Base-by-base conservation (phyloP, 805 yeast genomes). In the Cyberlindnera euphorbiiphila region DNA sequence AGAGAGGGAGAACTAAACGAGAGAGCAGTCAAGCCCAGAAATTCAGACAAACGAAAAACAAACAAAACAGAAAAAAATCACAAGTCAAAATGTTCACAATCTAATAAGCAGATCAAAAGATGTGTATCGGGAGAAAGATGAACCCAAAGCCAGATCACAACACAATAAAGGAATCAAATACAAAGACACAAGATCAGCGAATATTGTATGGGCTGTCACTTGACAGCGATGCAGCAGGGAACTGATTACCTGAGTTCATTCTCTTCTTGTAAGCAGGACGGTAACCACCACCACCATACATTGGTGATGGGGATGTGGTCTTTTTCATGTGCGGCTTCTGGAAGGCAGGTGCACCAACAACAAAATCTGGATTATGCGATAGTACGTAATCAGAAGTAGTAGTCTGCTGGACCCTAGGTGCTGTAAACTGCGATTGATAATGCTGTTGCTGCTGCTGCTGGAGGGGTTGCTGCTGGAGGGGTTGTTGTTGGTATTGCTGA, bases 291-390 rank as follows among this genome's bases (percentile, higher is more conserved):
- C 51, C 33, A 11, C 12, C 26, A 3, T 37, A n/a, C n/a, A n/a
- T 32, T 11, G 36, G n/a, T 4, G 39, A 14, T 6, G 36, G 30
- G 16, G 34, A 6, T 12, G 12, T 17, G 9, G 13, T 15, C 23
- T 31, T 43, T 26, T 36, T 43, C 1, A 34, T 24, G n/a, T 17
- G 30, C 9, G 43, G 39, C 10, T 32, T 31, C 14, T 41, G 45
- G 39, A 36, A 37, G n/a, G 56, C 49, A 4, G 51, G 49, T 4
- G 57, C 59, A 14, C 49, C 48, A 25, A 52, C 45, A 10, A 47
- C 54, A 47, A 74, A 72, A 46, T 74, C 76, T 18, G 79, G 79
- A 46, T 72, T 74, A 36, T 65, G 64, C 27, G 66, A 62, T 37
- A 75, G 53, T 41, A 72, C 50, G 33, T 64, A 50, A 35, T 71